These are phyloP conservation scores for Spongospora subterranea DNA, from an alignment of 208 protist species.

Conservation along the genomic window DNA sequence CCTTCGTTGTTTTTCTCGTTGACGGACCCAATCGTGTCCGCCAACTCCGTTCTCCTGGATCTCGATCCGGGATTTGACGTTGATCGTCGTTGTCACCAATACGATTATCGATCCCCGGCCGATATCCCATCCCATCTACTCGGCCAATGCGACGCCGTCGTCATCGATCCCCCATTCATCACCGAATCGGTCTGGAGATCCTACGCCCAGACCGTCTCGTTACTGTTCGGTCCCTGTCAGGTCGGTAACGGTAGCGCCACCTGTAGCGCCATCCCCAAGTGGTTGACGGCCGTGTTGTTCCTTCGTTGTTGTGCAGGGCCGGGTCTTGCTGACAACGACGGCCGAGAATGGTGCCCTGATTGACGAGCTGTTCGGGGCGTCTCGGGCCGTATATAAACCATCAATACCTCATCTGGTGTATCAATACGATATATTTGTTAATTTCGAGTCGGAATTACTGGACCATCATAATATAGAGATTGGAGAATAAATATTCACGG, in stretches of 20 bases:
- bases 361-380: background rate
- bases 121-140: background rate
- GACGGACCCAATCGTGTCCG: background rate
- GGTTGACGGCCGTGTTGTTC: too few relatives aligned
- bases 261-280: background rate
- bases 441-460: constrained; percentile 10
- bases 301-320: too few relatives aligned
- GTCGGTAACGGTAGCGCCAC: background rate
- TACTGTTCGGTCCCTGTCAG: background rate
- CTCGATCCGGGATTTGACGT: constrained; percentile 18
- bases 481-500: background rate
- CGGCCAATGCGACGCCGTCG: constrained; percentile 60
- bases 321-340: constrained; percentile 52
- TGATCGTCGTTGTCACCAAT: constrained; percentile 49
- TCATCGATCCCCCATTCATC: constrained; percentile 67
- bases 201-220: constrained; percentile 48
- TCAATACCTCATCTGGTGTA: constrained; percentile 64
- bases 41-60: constrained; percentile 22
- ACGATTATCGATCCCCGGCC: constrained; percentile 57
- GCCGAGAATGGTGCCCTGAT: constrained; percentile 63
- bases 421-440: constrained; percentile 65
- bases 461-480: constrained; percentile 51
- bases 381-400: background rate
- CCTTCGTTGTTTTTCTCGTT: constrained; percentile 62
- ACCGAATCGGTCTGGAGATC: constrained; percentile 54